phyloP scores from a whole-genome alignment of 169 alveolate genomes.

The Babesia ovata region DNA sequence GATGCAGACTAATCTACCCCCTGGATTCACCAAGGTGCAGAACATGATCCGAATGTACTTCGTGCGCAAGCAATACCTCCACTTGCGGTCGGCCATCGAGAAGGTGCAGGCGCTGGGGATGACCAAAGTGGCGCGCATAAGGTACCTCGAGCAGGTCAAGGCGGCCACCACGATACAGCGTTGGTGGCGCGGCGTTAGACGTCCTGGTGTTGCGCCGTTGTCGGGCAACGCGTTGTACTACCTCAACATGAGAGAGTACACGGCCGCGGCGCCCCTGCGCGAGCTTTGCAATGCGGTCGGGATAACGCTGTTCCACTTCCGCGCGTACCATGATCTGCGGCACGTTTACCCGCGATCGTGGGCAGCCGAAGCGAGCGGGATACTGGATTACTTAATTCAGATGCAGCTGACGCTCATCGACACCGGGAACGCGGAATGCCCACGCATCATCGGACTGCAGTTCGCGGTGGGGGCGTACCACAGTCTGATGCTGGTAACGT shows the following conservation, averaged over 20 bases:
- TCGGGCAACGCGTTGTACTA: constrained; percentile 41
- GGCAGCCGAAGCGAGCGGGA: constrained; percentile 71
- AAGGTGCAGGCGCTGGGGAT: constrained; percentile 74
- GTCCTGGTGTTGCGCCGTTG: constrained; percentile 21
- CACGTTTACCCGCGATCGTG: constrained; percentile 73
- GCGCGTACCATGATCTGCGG: constrained; percentile 61
- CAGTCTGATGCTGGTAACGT: constrained; percentile 39
- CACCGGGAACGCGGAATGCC: constrained; percentile 8
- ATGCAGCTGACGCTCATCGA: constrained; percentile 40
- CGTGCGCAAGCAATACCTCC: constrained; percentile 69
- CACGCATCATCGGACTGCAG: constrained; percentile 12
- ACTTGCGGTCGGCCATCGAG: constrained; percentile 54
- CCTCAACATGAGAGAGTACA: constrained; percentile 43
- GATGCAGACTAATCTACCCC: constrained; percentile 64
- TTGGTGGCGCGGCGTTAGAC: constrained; percentile 71
- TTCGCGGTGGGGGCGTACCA: constrained; percentile 61
- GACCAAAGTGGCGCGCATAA: constrained; percentile 67
- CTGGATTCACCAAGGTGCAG: constrained; percentile 73
- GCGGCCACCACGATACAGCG: constrained; percentile 72
- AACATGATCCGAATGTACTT: constrained; percentile 75
- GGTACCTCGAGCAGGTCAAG: constrained; percentile 51
- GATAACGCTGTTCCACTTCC: constrained; percentile 36
- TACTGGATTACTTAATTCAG: constrained; percentile 45
- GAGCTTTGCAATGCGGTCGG: constrained; percentile 2
- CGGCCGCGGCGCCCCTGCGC: constrained; percentile 19